Percentiles rank a stretch among this genome's conserved stretches.
Conservation (phyloP, 1,139 yeast species). For the Pichia sp. region DNA sequence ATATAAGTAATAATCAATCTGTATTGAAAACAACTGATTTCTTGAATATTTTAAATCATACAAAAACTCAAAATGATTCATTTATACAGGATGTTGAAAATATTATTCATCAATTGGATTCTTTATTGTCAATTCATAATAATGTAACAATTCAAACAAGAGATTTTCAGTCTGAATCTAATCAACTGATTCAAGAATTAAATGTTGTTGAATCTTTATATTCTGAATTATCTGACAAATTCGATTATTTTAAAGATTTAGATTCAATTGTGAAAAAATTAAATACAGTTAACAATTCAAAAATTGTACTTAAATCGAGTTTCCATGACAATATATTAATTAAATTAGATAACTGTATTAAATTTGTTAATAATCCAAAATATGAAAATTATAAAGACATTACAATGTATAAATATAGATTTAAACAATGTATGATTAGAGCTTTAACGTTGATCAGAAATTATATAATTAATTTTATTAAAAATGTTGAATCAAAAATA, state of each 20-base stretch:
- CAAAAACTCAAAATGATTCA: too few species aligned
- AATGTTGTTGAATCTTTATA: slow-evolving; percentile 28
- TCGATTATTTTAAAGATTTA: slow-evolving; percentile 61
- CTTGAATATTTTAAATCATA: too few species aligned
- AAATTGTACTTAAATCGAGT: slow-evolving; percentile 52
- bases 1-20: too few species aligned
- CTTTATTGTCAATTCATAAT: too few species aligned
- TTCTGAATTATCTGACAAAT: slow-evolving; percentile 44
- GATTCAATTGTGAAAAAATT: slow-evolving; percentile 65
- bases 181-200: too few species aligned
- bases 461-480: slow-evolving; percentile 52
- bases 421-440: slow-evolving; percentile 80
- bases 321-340: slow-evolving; percentile 52
- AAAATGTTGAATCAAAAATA: slow-evolving; percentile 41
- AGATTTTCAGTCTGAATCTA: too few species aligned
- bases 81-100: too few species aligned
- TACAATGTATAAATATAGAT: slow-evolving; percentile 64
- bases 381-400: slow-evolving; percentile 59
- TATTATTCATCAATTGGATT: too few species aligned
- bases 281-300: slow-evolving; percentile 56
- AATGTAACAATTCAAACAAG: too few species aligned
- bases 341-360: slow-evolving; percentile 53
- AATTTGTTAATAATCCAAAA: slow-evolving; percentile 36
- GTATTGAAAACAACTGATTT: too few species aligned
- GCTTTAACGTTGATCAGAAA: slow-evolving; percentile 71